Conservation (phyloP, 306 rosid genomes). For the Quercus robur region DNA sequence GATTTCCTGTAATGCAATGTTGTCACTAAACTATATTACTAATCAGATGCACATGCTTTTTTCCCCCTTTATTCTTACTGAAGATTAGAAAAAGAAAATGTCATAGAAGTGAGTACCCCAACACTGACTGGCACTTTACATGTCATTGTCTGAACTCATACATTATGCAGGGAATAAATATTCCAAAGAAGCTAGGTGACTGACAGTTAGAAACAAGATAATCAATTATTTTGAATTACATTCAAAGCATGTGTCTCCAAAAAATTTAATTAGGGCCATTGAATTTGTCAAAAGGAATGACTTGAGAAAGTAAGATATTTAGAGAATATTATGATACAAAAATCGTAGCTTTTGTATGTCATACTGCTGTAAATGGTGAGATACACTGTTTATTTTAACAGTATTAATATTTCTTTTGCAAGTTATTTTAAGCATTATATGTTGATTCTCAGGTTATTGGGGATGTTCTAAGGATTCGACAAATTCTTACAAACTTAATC, state of each 20-base stretch:
- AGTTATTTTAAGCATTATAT: neutral
- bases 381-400: neutral
- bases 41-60: neutral
- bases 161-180: neutral
- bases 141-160: neutral
- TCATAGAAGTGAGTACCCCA: neutral
- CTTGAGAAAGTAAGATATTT: neutral
- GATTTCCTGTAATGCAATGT: neutral
- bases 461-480: conserved; percentile 90
- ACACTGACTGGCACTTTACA: neutral
- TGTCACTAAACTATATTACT: neutral
- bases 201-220: too few species aligned
- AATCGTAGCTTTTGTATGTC: neutral
- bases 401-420: neutral
- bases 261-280: too few species aligned
- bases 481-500: conserved; percentile 84
- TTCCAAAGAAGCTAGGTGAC: neutral
- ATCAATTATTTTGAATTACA: too few species aligned
- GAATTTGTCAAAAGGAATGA: too few species aligned
- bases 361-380: neutral
- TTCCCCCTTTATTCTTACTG: too few species aligned
- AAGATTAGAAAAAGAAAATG: neutral
- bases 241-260: too few species aligned
- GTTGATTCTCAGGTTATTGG: conserved; percentile 67
- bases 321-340: neutral